phyloP scores from a whole-genome alignment of 2,329 filamentous ascomycete species.

The Colletotrichum lindemuthianum region DNA sequence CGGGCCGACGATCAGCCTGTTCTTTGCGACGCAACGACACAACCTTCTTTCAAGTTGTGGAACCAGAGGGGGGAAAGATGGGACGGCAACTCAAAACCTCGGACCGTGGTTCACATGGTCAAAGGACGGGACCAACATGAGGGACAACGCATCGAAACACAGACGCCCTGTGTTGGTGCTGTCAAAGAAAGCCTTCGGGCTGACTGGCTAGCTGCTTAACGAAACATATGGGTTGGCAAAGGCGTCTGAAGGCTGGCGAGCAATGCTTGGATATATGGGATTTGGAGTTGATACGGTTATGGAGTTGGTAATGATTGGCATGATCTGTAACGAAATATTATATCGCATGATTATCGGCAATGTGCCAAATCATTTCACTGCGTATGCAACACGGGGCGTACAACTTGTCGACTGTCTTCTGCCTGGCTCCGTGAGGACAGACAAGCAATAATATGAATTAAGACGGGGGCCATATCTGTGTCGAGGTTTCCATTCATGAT shows the following conservation, averaged over 20 bases:
- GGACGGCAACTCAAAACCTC: conserved; percentile 1
- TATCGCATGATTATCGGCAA: not conserved
- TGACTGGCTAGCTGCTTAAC: not conserved
- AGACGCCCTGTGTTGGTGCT: not conserved
- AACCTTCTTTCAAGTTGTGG: not conserved
- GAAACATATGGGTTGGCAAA: not conserved
- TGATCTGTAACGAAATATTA: conserved; percentile 13
- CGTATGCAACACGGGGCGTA: too few species aligned
- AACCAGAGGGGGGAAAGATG: not conserved
- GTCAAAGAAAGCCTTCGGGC: too few species aligned
- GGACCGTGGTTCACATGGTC: too few species aligned
- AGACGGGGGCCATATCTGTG: not conserved
- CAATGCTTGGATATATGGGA: not conserved
- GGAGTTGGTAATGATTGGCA: conserved; percentile 6
- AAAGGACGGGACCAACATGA: not conserved
- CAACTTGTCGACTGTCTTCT: too few species aligned
- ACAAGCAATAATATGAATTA: too few species aligned
- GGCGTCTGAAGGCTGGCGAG: not conserved
- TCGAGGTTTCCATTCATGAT: not conserved
- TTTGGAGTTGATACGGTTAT: conserved; percentile 18
- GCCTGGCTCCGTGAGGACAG: too few species aligned
- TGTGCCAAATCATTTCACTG: too few species aligned
- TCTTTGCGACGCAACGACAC: too few species aligned
- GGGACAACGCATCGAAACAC: not conserved
- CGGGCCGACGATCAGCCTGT: not conserved